Percentiles rank a stretch among this genome's conserved stretches.
Conservation (phyloP, 768 basidiomycete genomes). For the Dictyophora rubrovolvata region DNA sequence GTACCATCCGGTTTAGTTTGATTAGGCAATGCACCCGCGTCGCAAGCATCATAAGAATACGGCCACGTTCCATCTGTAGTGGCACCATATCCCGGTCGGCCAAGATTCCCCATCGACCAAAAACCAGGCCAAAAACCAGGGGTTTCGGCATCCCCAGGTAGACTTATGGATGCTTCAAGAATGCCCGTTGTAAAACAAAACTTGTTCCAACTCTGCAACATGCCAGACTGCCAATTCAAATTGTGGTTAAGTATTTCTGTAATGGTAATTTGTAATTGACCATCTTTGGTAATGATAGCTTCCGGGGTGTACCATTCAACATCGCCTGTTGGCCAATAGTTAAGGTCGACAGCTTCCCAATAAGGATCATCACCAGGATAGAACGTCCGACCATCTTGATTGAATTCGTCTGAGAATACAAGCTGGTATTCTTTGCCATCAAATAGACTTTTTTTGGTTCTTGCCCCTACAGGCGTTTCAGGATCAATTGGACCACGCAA, state of each 20-base stretch:
- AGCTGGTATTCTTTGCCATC: slow-evolving; percentile 76
- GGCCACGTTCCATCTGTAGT: slow-evolving; percentile 81
- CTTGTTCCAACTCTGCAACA: slow-evolving; percentile 88
- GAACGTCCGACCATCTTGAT: slow-evolving; percentile 60
- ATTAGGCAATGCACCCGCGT: slow-evolving; percentile 77
- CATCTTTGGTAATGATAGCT: slow-evolving; percentile 64
- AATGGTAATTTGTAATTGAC: slow-evolving; percentile 75
- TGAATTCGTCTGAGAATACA: slow-evolving; percentile 85
- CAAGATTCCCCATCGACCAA: slow-evolving; percentile 54
- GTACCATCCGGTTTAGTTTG: slow-evolving; percentile 54
- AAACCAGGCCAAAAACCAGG: slow-evolving; percentile 84
- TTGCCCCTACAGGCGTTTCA: slow-evolving; percentile 55
- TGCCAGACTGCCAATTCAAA: slow-evolving; percentile 65
- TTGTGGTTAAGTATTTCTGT: slow-evolving; percentile 59
- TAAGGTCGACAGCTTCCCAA: slow-evolving; percentile 79
- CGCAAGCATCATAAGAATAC: slow-evolving; percentile 77
- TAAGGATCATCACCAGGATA: slow-evolving; percentile 75
- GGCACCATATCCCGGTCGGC: slow-evolving; percentile 79
- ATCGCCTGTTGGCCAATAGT: slow-evolving; percentile 82
- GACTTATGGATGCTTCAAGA: slow-evolving; percentile 69
- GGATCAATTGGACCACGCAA: slow-evolving; percentile 64
- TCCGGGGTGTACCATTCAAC: slow-evolving; percentile 76
- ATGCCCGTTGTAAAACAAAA: slow-evolving; percentile 91
- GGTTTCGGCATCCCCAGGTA: slow-evolving; percentile 50
- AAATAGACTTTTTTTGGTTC: slow-evolving; percentile 46